Evolutionary conservation across 1,139 yeast genomes (phyloP).

Genomic region (Pichia cactophila): DNA sequence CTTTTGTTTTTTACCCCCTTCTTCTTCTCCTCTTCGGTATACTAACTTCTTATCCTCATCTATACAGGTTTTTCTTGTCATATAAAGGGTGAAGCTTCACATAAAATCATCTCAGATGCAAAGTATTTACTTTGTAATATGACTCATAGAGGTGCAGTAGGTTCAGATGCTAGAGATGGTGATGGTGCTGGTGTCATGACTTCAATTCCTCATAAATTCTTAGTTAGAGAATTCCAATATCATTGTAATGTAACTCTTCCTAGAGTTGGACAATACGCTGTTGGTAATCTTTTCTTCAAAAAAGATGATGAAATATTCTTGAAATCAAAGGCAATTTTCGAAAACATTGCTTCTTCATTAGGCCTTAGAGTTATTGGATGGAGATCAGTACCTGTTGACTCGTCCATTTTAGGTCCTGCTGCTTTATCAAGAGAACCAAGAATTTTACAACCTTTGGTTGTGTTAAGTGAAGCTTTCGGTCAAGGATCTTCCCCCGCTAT

Average conservation of each 20-base stretch:
- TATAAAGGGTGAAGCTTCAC: conserved; percentile 80
- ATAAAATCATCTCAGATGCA: conserved; percentile 91
- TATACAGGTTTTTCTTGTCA: conserved; percentile 71
- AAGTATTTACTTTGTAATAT: conserved; percentile 82
- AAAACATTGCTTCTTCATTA: conserved; percentile 64
- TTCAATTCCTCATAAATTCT: conserved; percentile 83
- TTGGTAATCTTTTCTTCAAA: conserved; percentile 88
- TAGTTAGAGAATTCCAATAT: conserved; percentile 66
- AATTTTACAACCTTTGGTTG: conserved; percentile 82
- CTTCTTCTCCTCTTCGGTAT: background rate
- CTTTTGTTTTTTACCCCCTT: background rate
- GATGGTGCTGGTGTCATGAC: conserved; percentile 98
- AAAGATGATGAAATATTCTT: conserved; percentile 56
- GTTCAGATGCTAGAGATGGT: conserved; percentile 92
- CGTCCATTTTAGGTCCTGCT: conserved; percentile 89
- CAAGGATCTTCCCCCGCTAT: conserved; percentile 28
- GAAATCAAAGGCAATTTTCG: conserved; percentile 70
- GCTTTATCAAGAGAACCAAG: conserved; percentile 90
- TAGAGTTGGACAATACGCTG: conserved; percentile 80
- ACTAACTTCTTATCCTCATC: conserved; percentile 2
- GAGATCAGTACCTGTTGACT: conserved; percentile 95
- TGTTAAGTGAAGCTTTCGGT: conserved; percentile 52
- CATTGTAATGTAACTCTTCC: conserved; percentile 61
- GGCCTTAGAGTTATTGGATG: conserved; percentile 85
- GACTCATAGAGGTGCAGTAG: conserved; percentile 98